Percentiles rank a stretch among this genome's conserved stretches.
Evolutionary conservation across 257 asterid species (phyloP).

Genomic region (Petunia secreta): DNA sequence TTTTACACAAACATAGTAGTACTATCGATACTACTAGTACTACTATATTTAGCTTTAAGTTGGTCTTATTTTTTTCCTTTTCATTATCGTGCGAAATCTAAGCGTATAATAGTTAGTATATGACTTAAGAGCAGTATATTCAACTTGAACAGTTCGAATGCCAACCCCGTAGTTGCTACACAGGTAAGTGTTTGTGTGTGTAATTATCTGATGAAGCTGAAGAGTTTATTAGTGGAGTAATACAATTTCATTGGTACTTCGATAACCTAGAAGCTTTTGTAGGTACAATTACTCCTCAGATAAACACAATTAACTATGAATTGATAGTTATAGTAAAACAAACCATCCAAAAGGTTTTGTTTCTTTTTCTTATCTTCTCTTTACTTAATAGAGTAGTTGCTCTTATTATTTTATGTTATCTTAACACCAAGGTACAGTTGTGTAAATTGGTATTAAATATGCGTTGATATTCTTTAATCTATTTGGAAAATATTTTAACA

Average conservation of each 20-base stretch:
- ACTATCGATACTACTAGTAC: too few species aligned
- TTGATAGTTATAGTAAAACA: background rate
- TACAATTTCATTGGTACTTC: background rate
- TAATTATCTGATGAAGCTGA: too few species aligned
- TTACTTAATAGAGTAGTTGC: background rate
- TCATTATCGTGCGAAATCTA: too few species aligned
- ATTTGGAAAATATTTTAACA: background rate
- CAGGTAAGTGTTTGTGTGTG: too few species aligned
- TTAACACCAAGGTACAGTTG: background rate
- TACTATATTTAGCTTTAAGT: too few species aligned
- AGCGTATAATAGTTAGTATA: too few species aligned
- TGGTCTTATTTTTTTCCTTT: too few species aligned
- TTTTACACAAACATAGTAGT: too few species aligned
- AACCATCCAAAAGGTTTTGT: background rate
- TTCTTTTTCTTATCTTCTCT: background rate
- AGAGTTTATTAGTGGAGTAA: too few species aligned
- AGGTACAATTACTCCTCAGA: background rate
- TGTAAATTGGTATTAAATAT: background rate
- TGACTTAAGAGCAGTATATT: too few species aligned
- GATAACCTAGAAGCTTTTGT: background rate
- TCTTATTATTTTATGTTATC: constrained; percentile 13
- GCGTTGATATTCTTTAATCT: background rate
- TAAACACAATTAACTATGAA: background rate
- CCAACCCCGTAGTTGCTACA: too few species aligned
- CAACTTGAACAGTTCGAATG: too few species aligned